phyloP scores from a whole-genome alignment of 257 asterid species.

The Fraxinus quadrangulata region DNA sequence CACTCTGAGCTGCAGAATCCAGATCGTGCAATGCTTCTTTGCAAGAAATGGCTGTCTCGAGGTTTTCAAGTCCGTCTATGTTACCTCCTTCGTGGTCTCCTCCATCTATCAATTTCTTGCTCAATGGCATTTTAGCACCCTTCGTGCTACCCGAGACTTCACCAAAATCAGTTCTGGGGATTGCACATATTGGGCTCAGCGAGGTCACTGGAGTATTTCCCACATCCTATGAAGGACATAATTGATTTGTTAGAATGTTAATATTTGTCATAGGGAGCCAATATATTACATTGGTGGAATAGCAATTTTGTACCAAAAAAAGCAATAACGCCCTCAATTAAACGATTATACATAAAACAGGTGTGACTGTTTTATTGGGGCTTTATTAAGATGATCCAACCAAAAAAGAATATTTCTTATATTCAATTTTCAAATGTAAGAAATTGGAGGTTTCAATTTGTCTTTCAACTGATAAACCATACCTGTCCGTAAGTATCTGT shows the following conservation, averaged over 20 bases:
- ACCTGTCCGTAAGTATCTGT: conserved; percentile 13
- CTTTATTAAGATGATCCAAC: neutral
- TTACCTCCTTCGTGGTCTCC: neutral
- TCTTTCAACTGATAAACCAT: neutral
- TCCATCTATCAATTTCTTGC: no score
- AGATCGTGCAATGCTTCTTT: conserved; percentile 50
- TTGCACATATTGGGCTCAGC: neutral
- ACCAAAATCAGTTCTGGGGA: conserved; percentile 2
- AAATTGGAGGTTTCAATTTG: neutral
- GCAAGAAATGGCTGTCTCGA: conserved; percentile 32
- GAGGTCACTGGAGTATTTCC: conserved; percentile 24
- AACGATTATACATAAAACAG: neutral
- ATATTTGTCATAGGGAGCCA: neutral
- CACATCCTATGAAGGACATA: conserved; percentile 27
- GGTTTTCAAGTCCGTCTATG: conserved; percentile 24
- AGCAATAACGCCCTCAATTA: neutral
- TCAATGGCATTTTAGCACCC: neutral
- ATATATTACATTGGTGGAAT: neutral
- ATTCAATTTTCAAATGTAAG: neutral
- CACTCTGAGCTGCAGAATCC: conserved; percentile 59
- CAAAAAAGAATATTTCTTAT: no score
- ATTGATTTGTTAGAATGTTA: neutral
- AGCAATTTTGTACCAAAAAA: neutral
- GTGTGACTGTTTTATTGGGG: neutral
- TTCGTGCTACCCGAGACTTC: conserved; percentile 6